Conservation (phyloP, 75 land plant genomes). For the Pinus taeda region DNA sequence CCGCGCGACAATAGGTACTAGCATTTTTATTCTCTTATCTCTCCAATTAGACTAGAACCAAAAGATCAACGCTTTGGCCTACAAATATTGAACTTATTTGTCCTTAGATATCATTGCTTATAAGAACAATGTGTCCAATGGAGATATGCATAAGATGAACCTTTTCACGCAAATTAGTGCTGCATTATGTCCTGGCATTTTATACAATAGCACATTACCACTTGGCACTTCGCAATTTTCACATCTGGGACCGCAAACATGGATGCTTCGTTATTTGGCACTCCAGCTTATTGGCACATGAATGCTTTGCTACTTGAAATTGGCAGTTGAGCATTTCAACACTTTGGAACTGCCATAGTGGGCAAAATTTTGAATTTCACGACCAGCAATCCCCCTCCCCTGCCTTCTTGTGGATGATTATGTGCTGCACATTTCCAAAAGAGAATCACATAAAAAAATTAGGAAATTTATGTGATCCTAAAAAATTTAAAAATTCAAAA, state of each 20-base stretch:
- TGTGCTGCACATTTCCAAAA: neutral
- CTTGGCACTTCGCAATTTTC: neutral
- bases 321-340: neutral
- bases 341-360: neutral
- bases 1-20: no score
- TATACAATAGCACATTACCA: neutral
- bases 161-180: neutral
- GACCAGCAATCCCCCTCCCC: neutral
- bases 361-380: neutral
- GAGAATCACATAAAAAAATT: neutral
- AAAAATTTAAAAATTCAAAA: neutral
- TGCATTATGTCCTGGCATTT: neutral
- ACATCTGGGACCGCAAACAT: neutral
- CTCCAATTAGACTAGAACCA: no score
- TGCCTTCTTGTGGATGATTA: neutral
- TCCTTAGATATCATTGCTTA: no score
- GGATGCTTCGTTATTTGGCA: neutral
- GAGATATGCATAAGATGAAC: no score
- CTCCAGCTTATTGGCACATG: neutral
- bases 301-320: neutral
- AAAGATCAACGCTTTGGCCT: no score
- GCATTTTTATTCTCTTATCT: no score
- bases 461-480: neutral
- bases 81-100: no score
- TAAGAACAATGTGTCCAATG: no score